phyloP scores from a whole-genome alignment of 2,329 filamentous ascomycete genomes.

The Coniochaeta sp. region DNA sequence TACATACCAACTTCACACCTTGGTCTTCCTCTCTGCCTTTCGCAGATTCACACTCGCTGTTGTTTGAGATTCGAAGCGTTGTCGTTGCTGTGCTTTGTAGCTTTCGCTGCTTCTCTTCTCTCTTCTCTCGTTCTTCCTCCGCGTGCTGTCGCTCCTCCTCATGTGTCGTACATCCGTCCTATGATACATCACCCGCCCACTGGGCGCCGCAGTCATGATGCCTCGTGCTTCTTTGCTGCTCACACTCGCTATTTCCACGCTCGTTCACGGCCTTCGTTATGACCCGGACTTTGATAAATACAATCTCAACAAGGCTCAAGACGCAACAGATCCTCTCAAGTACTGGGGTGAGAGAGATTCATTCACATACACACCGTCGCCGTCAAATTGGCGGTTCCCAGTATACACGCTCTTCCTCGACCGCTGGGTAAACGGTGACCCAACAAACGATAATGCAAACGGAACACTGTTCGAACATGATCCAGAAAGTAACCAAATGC shows the following conservation, averaged over 20 bases:
- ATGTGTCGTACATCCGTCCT: not conserved
- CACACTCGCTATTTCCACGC: constrained; percentile 16
- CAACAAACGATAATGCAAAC: constrained; percentile 54
- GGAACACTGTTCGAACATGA: constrained; percentile 53
- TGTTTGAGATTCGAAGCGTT: not conserved
- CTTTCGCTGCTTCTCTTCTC: not conserved
- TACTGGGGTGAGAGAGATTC: constrained; percentile 47
- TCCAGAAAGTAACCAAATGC: constrained; percentile 47
- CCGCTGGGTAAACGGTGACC: constrained; percentile 54
- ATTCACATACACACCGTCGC: constrained; percentile 43
- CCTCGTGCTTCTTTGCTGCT: constrained; percentile 17
- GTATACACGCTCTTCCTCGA: constrained; percentile 53
- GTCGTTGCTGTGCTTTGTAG: not conserved
- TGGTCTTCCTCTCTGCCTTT: not conserved
- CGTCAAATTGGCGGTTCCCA: constrained; percentile 43
- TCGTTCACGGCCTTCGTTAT: constrained; percentile 21
- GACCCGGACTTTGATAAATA: constrained; percentile 31
- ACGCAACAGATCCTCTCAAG: constrained; percentile 45
- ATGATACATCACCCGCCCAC: not conserved
- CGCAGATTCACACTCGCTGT: not conserved
- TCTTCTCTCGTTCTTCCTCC: not conserved
- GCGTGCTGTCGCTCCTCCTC: not conserved
- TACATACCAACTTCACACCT: constrained; percentile 1
- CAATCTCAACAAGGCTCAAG: constrained; percentile 54
- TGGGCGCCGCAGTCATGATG: constrained; percentile 15